Evolutionary conservation across 2,329 filamentous ascomycete genomes (phyloP).

Genomic region (Phaeosphaeriaceae sp.): DNA sequence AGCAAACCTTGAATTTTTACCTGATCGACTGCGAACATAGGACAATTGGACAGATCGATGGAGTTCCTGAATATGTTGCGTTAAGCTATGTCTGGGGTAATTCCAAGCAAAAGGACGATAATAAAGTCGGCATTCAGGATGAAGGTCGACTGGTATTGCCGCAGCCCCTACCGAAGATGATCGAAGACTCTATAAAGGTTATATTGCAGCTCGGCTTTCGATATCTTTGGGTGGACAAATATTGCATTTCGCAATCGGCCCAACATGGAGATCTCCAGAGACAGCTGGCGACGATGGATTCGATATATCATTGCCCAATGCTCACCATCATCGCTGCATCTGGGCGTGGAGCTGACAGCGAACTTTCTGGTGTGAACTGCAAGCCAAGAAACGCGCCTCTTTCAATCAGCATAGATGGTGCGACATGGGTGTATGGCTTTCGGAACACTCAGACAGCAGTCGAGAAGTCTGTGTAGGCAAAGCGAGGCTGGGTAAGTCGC

Average conservation of each 20-base stretch:
- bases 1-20: background rate
- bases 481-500: background rate
- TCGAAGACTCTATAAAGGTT: slow-evolving; percentile 2
- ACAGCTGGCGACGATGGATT: slow-evolving; percentile 12
- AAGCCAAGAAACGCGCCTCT: background rate
- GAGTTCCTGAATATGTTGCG: background rate
- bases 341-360: background rate
- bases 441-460: background rate
- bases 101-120: background rate
- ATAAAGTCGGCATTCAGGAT: background rate
- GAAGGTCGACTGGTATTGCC: background rate
- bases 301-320: slow-evolving; percentile 9
- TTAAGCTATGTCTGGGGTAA: background rate
- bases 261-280: background rate
- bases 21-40: background rate
- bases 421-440: background rate
- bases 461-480: background rate
- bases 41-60: background rate
- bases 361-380: slow-evolving; percentile 4
- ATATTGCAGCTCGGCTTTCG: background rate
- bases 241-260: slow-evolving; percentile 5
- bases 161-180: background rate
- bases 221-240: slow-evolving; percentile 3
- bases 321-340: slow-evolving; percentile 16
- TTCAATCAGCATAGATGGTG: background rate